Evolutionary conservation across 345 rosid genomes (phyloP), one percentile per base, ranked within the genome.

Genomic region (Ceriops tagal): DNA sequence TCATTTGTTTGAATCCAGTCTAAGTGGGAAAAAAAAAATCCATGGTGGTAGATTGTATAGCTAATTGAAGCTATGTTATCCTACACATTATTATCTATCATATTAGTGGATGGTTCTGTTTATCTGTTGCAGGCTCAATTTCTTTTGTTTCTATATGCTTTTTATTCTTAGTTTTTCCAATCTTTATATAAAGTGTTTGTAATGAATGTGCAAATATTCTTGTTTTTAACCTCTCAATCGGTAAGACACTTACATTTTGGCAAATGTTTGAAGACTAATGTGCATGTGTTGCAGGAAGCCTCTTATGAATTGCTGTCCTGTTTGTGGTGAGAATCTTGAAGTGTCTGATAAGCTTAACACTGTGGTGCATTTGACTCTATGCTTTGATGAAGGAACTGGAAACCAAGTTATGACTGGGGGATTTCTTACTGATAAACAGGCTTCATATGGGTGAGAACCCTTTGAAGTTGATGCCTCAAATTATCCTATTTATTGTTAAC

Each of bases 341-440:
- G 75, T 77, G 64, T 78, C 84, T 79, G 97, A 91, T 80, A 86
- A 81, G 84, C 82, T 93, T 77, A 91, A 88, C 66, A 78, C 89
- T 4, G 80, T 93, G 89, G 84, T 93, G 68, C 98, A 93, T 81
- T 78, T 93, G 83, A 88, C 89, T 61, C 88, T 93, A 15, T 93
- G 98, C 79, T 93, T 93, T 59, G 96, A 93, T 68, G 96, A 91
- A 83, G 98, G 98, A 80, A 91, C 96, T 26, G 98, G 98, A 81
- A 89, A 88, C 75, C 92, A 90, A 82, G 71, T 84, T 58, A 93
- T 93, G 98, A 90, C 87, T 0, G 98, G 98, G 75, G 98, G 98
- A 39, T 93, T 93, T 77, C 83, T 93, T 78, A 93, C 97, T 74
- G 98, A 91, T 74, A 93, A 88, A 75, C 88, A 93, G 71, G 96